These are phyloP conservation scores for Colletotrichum simmondsii DNA, from an alignment of 2,329 filamentous ascomycete genomes.

Conservation along the genomic window DNA sequence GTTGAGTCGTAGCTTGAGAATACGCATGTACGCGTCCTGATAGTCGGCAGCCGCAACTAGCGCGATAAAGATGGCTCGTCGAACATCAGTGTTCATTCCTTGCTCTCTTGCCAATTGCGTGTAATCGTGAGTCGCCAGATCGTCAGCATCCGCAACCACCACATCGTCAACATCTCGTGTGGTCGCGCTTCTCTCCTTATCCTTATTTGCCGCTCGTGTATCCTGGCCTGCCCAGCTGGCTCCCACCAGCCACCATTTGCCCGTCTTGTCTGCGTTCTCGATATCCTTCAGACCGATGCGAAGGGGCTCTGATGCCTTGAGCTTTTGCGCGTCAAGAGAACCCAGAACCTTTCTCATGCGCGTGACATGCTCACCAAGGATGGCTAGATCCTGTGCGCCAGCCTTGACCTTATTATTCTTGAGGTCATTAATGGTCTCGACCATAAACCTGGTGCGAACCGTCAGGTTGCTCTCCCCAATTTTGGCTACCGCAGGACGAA, in stretches of 20 bases:
- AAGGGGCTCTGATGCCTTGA: constrained; percentile 83
- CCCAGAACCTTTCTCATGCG: constrained; percentile 91
- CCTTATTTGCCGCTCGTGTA: constrained; percentile 29
- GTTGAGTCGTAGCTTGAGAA: constrained; percentile 86
- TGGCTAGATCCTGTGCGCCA: constrained; percentile 73
- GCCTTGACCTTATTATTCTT: constrained; percentile 94
- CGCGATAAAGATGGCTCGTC: constrained; percentile 91
- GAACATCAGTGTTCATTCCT: constrained; percentile 87
- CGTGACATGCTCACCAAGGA: constrained; percentile 83
- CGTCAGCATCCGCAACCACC: constrained; percentile 43
- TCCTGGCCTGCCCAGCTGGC: constrained; percentile 80
- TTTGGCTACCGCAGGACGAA: constrained; percentile 78
- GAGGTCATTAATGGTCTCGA: constrained; percentile 93
- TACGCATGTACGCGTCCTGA: constrained; percentile 83
- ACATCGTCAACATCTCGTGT: constrained; percentile 42
- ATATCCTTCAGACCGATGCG: constrained; percentile 86
- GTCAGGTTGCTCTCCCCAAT: constrained; percentile 78
- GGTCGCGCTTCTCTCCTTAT: not conserved
- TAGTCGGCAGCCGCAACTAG: constrained; percentile 88
- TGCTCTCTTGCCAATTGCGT: constrained; percentile 80
- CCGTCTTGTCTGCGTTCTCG: constrained; percentile 82
- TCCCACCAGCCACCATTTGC: constrained; percentile 98
- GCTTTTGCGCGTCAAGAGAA: constrained; percentile 73
- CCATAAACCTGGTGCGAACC: constrained; percentile 95
- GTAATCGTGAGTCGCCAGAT: constrained; percentile 72